These are phyloP conservation scores for Mycena haematopus DNA, from an alignment of 768 basidiomycete genomes.

Conservation along the genomic window DNA sequence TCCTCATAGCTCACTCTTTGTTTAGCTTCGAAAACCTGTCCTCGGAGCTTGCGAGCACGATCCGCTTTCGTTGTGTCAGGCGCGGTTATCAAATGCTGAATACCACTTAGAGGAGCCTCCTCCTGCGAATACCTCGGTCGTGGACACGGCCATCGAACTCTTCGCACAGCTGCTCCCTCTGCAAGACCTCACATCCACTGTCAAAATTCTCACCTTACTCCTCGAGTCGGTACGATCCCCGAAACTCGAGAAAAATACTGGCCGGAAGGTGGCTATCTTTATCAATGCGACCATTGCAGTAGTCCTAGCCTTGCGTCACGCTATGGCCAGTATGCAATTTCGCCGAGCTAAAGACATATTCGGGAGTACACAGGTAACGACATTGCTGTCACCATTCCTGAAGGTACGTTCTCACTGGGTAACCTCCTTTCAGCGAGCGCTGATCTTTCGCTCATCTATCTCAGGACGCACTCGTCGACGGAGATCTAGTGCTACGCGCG, in stretches of 20 bases:
- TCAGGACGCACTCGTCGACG: conserved; percentile 82
- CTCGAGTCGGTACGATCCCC: conserved; percentile 73
- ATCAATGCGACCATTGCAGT: conserved; percentile 79
- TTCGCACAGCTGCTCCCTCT: conserved; percentile 61
- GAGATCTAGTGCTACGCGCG: conserved; percentile 76
- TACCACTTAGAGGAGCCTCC: conserved; percentile 65
- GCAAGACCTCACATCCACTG: conserved; percentile 69
- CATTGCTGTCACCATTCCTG: conserved; percentile 70
- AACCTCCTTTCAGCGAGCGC: neutral
- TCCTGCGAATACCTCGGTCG: conserved; percentile 80
- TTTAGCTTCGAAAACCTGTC: conserved; percentile 76
- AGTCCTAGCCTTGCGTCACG: conserved; percentile 68
- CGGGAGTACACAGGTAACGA: conserved; percentile 67
- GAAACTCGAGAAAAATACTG: conserved; percentile 87
- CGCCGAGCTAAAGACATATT: conserved; percentile 71
- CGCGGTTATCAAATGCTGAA: conserved; percentile 49
- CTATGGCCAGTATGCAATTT: conserved; percentile 51
- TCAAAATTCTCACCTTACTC: conserved; percentile 60
- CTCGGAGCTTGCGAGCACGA: conserved; percentile 89
- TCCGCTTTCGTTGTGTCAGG: conserved; percentile 70
- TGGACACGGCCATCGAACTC: conserved; percentile 66
- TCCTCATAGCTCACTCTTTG: conserved; percentile 9
- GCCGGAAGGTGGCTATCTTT: conserved; percentile 82
- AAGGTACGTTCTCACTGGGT: conserved; percentile 61
- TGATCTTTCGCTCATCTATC: conserved; percentile 7